Base-by-base conservation (phyloP, 2,329 filamentous ascomycete species). In the Fusarium setosum region DNA sequence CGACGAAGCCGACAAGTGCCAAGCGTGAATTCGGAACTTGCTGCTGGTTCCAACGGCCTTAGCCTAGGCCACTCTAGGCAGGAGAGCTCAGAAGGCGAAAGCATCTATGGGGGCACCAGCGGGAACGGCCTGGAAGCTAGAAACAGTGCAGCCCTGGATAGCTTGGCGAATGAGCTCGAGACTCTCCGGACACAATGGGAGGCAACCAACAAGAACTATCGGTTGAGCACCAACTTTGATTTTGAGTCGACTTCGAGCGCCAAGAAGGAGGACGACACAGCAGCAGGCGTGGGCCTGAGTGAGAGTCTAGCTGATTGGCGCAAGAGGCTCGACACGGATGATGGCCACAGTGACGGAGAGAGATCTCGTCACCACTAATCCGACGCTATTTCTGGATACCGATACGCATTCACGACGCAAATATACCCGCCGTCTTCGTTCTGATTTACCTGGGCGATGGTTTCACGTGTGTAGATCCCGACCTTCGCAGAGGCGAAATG, bases 181-280 rank as follows among this genome's bases (percentile, higher is more conserved):
- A 92, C 92, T 12, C 84, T 99, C 45, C 89, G 95, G 51, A 92
- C 85, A 51, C 94, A 97, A 72, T 99, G 96, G 96, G 94, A 98
- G 80, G 93, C 91, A 35, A 97, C 94, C 12, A 97, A 95, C 81
- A 96, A 96, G 79, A 96, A 93, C 73, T 97, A 98, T 77, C 91
- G 96, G 21, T 82, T 97, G 41, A 97, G 93, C 78, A 94, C 91
- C 73, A 89, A 92, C 50, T 96, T 97, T 72, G 94, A 97, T 75
- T 94, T 96, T 71, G 94, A 97, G 56, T 67, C 75, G 20, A 82
- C 71, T 6, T 71, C 78, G 24, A 70, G 65, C 31, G 57, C 55
- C 47, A 83, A 82, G 66, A 81, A 81, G 49, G 78, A 81, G 18
- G 82, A 84, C 35, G 82, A 85, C 8, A 79, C 61, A 26, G 37